Conservation (phyloP, 129 eudicot species). For the Gnaphalium uliginosum region DNA sequence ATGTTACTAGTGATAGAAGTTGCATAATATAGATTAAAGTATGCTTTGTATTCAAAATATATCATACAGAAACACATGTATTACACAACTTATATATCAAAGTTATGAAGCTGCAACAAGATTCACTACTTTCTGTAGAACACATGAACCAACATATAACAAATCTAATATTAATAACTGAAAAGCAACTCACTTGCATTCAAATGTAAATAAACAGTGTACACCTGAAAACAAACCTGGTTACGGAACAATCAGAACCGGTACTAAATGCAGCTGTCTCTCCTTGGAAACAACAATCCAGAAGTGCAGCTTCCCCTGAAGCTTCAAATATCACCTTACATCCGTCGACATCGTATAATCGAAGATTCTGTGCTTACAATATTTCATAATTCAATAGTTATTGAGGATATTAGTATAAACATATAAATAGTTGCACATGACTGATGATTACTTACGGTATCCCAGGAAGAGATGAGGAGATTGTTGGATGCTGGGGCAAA, state of each 20-base stretch:
- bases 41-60: slow-evolving; percentile 10
- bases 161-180: not conserved
- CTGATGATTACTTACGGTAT: slow-evolving; percentile 51
- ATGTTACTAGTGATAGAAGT: not conserved
- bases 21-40: not conserved
- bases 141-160: slow-evolving; percentile 17
- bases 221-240: slow-evolving; percentile 46
- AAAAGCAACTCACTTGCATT: slow-evolving; percentile 18
- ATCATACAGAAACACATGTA: not conserved
- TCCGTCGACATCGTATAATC: slow-evolving; percentile 65
- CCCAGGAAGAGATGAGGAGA: slow-evolving; percentile 95
- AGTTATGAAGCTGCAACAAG: not conserved
- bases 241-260: slow-evolving; percentile 60
- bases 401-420: slow-evolving; percentile 8
- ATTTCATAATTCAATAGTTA: not conserved
- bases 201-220: slow-evolving; percentile 4
- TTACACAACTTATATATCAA: not conserved
- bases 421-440: not conserved
- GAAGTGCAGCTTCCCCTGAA: slow-evolving; percentile 57
- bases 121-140: slow-evolving; percentile 18
- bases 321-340: slow-evolving; percentile 51
- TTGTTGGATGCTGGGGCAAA: slow-evolving; percentile 76
- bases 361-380: slow-evolving; percentile 51
- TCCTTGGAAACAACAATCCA: slow-evolving; percentile 84
- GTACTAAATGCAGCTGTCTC: slow-evolving; percentile 59